Evolutionary conservation across 768 basidiomycete species (phyloP).

Genomic region (Suillus clintonianus): DNA sequence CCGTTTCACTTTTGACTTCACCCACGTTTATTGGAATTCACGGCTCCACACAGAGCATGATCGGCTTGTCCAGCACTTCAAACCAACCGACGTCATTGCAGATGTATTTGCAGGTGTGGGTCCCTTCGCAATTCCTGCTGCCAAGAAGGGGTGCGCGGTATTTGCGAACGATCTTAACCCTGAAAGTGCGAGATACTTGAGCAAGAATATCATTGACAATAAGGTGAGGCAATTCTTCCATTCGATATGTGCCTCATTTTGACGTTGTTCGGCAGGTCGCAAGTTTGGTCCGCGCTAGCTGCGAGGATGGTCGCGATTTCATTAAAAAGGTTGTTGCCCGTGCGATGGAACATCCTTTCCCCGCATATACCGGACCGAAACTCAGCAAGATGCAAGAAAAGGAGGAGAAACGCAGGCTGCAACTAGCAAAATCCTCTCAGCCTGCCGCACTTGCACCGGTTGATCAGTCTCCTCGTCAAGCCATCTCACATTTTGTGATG

Average conservation of each 20-base stretch:
- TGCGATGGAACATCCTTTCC: conserved; percentile 68
- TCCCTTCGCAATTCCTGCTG: conserved; percentile 93
- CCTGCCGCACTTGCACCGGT: not conserved
- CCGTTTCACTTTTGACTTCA: conserved; percentile 91
- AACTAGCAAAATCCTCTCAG: not conserved
- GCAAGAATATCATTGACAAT: conserved; percentile 73
- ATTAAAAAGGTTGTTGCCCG: conserved; percentile 61
- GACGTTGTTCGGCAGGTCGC: conserved; percentile 48
- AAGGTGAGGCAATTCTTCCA: conserved; percentile 49
- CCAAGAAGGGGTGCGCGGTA: conserved; percentile 86
- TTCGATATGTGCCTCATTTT: not conserved
- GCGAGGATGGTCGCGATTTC: conserved; percentile 86
- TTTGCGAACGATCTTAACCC: conserved; percentile 96
- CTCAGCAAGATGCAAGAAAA: conserved; percentile 36
- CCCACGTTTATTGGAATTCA: conserved; percentile 97
- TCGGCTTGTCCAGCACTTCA: conserved; percentile 75
- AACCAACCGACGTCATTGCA: conserved; percentile 76
- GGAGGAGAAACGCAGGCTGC: conserved; percentile 43
- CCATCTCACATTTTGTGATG: conserved; percentile 92
- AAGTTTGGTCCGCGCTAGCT: conserved; percentile 67
- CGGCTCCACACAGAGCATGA: conserved; percentile 90
- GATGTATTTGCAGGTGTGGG: conserved; percentile 98
- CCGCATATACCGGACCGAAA: conserved; percentile 50
- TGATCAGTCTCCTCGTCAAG: conserved; percentile 42
- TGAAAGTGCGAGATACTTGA: conserved; percentile 75